phyloP scores from a whole-genome alignment of 176 grass and related monocot species.

The Avena eriantha region DNA sequence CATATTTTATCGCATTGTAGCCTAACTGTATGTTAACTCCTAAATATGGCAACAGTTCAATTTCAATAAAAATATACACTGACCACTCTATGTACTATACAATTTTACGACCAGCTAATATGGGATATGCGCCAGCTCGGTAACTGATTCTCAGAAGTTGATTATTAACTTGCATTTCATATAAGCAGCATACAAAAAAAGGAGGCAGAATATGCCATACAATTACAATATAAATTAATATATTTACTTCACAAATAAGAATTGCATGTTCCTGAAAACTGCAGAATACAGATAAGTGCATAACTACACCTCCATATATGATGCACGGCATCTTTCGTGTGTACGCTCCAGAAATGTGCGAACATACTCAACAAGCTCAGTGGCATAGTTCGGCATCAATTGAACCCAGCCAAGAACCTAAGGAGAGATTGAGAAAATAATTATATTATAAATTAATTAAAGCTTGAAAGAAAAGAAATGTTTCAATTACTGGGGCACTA shows the following conservation, averaged over 20 bases:
- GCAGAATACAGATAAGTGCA: conserved; percentile 1
- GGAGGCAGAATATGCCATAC: not conserved
- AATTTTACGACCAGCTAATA: not conserved
- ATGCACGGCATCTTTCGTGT: conserved; percentile 91
- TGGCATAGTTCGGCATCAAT: conserved; percentile 94
- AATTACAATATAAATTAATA: conserved; percentile 5
- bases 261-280: conserved; percentile 25
- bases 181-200: not conserved
- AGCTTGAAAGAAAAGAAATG: conserved; percentile 30
- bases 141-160: not conserved
- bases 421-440: conserved; percentile 36
- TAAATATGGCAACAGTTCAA: not conserved
- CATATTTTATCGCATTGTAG: not conserved
- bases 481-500: conserved; percentile 28
- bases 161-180: conserved; percentile 4
- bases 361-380: conserved; percentile 94
- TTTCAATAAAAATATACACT: not conserved
- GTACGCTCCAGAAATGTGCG: conserved; percentile 95
- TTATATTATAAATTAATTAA: conserved; percentile 45
- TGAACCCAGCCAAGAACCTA: conserved; percentile 94
- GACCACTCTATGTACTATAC: not conserved
- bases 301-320: conserved; percentile 89
- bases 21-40: not conserved
- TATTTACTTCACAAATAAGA: conserved; percentile 1
- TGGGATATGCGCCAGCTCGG: not conserved